Evolutionary conservation across 2,329 filamentous ascomycete species (phyloP), one percentile per base, ranked within the genome.

Genomic region (Fusarium nurragi): DNA sequence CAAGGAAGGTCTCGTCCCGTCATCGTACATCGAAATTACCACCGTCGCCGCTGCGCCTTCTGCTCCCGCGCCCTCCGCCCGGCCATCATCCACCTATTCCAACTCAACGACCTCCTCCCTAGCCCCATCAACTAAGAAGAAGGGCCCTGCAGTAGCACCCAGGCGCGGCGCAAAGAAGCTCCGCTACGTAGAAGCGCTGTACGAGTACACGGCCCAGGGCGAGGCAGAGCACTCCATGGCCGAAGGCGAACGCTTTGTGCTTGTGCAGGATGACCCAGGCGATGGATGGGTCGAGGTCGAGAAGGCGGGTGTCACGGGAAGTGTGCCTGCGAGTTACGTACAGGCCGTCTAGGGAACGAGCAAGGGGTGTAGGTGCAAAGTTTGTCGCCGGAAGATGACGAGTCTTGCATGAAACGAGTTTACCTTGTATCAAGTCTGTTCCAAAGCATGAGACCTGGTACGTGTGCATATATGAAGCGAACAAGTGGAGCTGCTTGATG

Each of bases 261-360:
- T 99, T 28, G 88, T 97, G 61, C 93, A 89, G 71, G 89, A 92
- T 54, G 94, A 98, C 74, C 86, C 89, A 0, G 95, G 95, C 2
- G 95, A 98, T 79, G 95, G 95, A 1, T 99, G 95, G 95, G 92
- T 90, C 25, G 95, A 98, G 80, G 95, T 99, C 18, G 95, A 98
- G 80, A 93, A 92, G 77, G 93, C 92, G 18, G 94, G 94, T 2
- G 82, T 88, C 37, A 92, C 89, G 45, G 94, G 89, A 74, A 97
- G 93, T 76, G 95, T 99, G 51, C 95, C 95, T 41, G 94, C 94
- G 34, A 97, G 93, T 77, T 99, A 98, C 80, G 86, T 98, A 59
- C 90, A 93, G 78, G 86, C 90, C 72, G 87, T 92, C 47, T 90
- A 81, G 78, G 71, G 40, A 59, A 63, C 53, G 28, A 44, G 50